Conservation (phyloP, 73 alveolate genomes). For the Blepharisma stoltei region DNA sequence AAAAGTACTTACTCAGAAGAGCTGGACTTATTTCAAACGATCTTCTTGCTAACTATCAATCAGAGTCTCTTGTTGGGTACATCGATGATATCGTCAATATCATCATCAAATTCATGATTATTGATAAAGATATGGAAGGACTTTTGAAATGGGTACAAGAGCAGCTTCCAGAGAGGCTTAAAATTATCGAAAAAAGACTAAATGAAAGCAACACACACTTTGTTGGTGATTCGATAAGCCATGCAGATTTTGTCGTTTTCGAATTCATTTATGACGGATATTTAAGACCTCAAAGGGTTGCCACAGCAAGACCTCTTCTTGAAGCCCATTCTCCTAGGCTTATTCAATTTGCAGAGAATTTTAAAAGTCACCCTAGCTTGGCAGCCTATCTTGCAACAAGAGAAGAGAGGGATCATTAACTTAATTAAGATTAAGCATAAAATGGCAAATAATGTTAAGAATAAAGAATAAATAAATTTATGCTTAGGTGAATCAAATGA, state of each 20-base stretch:
- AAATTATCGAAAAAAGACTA: not conserved
- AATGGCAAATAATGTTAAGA: no score
- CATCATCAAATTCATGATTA: no score
- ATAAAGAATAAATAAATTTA: no score
- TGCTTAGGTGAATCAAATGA: no score
- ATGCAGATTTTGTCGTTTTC: slow-evolving; percentile 13
- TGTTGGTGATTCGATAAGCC: not conserved
- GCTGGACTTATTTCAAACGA: no score
- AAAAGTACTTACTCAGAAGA: not conserved
- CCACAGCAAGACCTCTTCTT: slow-evolving; percentile 1
- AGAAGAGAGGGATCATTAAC: not conserved
- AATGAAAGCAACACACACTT: not conserved
- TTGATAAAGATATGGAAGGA: not conserved
- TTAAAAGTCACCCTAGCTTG: not conserved
- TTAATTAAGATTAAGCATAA: not conserved
- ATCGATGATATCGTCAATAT: no score
- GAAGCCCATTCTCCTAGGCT: not conserved
- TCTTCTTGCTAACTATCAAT: no score
- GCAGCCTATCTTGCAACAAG: not conserved
- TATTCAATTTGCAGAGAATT: not conserved
- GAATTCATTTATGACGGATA: not conserved
- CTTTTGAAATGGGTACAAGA: not conserved
- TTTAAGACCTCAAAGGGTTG: not conserved
- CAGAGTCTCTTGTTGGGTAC: no score
- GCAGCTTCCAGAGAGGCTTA: not conserved